Evolutionary conservation across 768 basidiomycete genomes (phyloP).

Genomic region (Floccularia luteovirens): DNA sequence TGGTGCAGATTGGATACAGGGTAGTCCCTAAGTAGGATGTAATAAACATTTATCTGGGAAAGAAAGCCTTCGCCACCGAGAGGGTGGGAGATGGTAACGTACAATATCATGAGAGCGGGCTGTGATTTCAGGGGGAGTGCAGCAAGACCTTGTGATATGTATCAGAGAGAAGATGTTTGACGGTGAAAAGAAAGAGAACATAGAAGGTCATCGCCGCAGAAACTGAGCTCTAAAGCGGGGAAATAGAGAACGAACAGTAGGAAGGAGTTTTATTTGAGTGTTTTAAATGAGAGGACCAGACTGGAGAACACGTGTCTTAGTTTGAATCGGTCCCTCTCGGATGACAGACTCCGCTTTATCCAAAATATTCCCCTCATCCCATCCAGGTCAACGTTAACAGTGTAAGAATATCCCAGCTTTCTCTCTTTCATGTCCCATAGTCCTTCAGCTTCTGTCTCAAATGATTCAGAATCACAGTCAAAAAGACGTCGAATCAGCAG

Average conservation of each 20-base stretch:
- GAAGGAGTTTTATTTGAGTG: background rate
- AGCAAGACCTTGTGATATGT: too few relatives aligned
- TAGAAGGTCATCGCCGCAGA: background rate
- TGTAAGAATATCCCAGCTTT: constrained; percentile 4
- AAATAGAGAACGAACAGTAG: background rate
- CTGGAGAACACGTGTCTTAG: background rate
- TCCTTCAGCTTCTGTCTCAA: constrained; percentile 49
- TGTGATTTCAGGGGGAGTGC: too few relatives aligned
- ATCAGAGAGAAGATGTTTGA: too few relatives aligned
- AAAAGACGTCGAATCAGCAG: constrained; percentile 52
- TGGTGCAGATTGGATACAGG: too few relatives aligned
- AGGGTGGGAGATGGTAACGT: too few relatives aligned
- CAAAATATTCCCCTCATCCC: background rate
- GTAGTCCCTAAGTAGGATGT: too few relatives aligned
- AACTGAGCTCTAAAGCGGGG: background rate
- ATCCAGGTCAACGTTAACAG: background rate
- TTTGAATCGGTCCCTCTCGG: background rate
- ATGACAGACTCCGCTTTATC: background rate
- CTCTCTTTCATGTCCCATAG: constrained; percentile 58
- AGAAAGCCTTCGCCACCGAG: too few relatives aligned
- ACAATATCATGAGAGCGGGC: too few relatives aligned
- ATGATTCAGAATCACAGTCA: constrained; percentile 42
- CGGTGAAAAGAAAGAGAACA: too few relatives aligned
- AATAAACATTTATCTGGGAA: too few relatives aligned
- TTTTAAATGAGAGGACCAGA: background rate